These are phyloP conservation scores for Pseudopithomyces chartarum DNA, from an alignment of 2,329 filamentous ascomycete genomes.

Conservation along the genomic window DNA sequence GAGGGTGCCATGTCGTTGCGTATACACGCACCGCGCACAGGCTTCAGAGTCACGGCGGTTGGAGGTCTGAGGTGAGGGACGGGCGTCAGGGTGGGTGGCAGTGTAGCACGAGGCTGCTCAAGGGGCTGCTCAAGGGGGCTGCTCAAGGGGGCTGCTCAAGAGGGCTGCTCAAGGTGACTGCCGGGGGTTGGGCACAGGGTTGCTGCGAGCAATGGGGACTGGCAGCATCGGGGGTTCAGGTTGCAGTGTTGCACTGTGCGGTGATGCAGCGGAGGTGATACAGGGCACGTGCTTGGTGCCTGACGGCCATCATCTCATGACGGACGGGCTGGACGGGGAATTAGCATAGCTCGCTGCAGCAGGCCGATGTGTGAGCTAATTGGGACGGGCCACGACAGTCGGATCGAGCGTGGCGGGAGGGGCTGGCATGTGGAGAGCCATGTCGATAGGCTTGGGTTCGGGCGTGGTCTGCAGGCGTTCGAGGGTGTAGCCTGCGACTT, in stretches of 20 bases:
- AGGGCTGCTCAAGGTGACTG: constrained; percentile 4
- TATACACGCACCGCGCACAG: constrained; percentile 31
- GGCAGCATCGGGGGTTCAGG: constrained; percentile 20
- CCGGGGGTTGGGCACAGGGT: constrained; percentile 19
- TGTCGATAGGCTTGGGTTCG: constrained; percentile 26
- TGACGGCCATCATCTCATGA: constrained; percentile 12
- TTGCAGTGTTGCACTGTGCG: too few species aligned
- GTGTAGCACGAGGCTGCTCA: constrained; percentile 27
- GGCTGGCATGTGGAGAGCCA: constrained; percentile 23
- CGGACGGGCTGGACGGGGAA: constrained; percentile 8
- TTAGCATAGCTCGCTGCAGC: constrained; percentile 12
- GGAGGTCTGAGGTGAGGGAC: constrained; percentile 13
- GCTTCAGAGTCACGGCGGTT: constrained; percentile 29
- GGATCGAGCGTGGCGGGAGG: constrained; percentile 16
- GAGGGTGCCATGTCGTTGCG: constrained; percentile 20
- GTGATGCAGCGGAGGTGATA: constrained; percentile 21
- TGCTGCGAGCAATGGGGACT: constrained; percentile 19
- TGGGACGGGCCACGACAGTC: constrained; percentile 35
- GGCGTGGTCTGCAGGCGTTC: constrained; percentile 23
- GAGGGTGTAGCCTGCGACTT: constrained; percentile 26
- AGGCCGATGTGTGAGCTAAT: constrained; percentile 29
- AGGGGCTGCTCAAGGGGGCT: constrained; percentile 15
- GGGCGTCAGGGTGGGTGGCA: constrained; percentile 10
- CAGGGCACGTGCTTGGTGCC: constrained; percentile 34
- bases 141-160: constrained; percentile 23